These are phyloP conservation scores for Centella asiatica DNA, from an alignment of 129 eudicot genomes.

Conservation along the genomic window DNA sequence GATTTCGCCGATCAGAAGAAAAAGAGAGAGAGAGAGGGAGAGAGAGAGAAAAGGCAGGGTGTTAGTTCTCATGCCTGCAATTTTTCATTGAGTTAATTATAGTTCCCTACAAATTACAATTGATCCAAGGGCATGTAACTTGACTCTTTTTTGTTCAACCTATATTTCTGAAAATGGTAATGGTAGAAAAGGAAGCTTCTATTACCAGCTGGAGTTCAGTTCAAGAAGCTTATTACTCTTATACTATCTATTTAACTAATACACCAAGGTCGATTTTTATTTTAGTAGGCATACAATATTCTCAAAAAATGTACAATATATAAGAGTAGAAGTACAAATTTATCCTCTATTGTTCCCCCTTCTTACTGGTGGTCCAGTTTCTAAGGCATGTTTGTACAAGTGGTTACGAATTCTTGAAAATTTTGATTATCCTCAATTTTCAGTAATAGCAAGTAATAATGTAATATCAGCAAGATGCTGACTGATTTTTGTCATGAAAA, in stretches of 20 bases:
- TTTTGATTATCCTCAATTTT: not conserved
- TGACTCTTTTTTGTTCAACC: no score
- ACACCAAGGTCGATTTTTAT: no score
- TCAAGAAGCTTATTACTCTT: not conserved
- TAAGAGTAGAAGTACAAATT: not conserved
- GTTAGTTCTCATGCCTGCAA: not conserved
- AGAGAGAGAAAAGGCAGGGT: not conserved
- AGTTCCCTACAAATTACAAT: not conserved
- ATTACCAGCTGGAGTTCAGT: not conserved
- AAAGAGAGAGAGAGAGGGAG: no score
- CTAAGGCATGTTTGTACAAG: not conserved
- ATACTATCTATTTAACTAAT: not conserved
- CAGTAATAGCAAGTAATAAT: not conserved
- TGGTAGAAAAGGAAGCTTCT: not conserved
- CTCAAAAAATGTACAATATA: no score
- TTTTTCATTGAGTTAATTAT: not conserved
- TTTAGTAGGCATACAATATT: not conserved
- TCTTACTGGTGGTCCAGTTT: not conserved
- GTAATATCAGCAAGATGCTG: not conserved
- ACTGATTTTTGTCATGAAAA: slow-evolving; percentile 16
- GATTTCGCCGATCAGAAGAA: no score
- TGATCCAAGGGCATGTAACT: not conserved
- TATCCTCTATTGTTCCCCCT: not conserved
- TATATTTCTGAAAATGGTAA: not conserved
- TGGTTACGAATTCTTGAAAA: not conserved